Evolutionary conservation across 305 asterid species (phyloP).

Genomic region (Coffea humblotiana): DNA sequence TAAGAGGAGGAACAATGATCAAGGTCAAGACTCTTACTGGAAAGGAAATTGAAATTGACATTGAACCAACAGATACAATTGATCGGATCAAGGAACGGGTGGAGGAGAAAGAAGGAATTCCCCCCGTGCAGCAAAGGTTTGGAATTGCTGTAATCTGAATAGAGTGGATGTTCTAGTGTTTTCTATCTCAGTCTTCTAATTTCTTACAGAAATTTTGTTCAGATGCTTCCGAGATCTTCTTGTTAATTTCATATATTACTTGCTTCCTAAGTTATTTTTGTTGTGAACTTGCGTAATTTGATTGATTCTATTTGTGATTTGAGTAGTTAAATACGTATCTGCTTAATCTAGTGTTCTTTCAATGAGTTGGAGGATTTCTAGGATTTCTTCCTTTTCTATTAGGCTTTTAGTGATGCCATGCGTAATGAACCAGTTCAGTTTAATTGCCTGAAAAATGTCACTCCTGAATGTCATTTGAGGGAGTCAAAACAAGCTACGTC

Average conservation of each 20-base stretch:
- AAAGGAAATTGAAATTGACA: conserved; percentile 79
- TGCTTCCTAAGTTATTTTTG: background rate
- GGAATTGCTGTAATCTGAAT: conserved; percentile 13
- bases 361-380: background rate
- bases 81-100: conserved; percentile 82
- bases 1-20: conserved; percentile 93
- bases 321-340: background rate
- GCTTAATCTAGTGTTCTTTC: background rate
- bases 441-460: no score
- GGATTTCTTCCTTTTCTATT: background rate
- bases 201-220: background rate
- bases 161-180: background rate
- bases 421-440: background rate
- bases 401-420: background rate
- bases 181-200: background rate
- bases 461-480: background rate
- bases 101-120: conserved; percentile 90
- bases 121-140: conserved; percentile 79
- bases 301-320: background rate
- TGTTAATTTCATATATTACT: background rate
- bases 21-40: conserved; percentile 89
- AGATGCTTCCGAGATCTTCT: background rate
- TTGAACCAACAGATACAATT: conserved; percentile 79
- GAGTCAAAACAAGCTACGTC: background rate
- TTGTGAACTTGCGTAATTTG: conserved; percentile 2